A percentile compares a stretch with the other conserved stretches of the same genome.
These are phyloP conservation scores for Chrysochromulina tobinii DNA, from an alignment of 78 protist genomes.

Conservation along the genomic window DNA sequence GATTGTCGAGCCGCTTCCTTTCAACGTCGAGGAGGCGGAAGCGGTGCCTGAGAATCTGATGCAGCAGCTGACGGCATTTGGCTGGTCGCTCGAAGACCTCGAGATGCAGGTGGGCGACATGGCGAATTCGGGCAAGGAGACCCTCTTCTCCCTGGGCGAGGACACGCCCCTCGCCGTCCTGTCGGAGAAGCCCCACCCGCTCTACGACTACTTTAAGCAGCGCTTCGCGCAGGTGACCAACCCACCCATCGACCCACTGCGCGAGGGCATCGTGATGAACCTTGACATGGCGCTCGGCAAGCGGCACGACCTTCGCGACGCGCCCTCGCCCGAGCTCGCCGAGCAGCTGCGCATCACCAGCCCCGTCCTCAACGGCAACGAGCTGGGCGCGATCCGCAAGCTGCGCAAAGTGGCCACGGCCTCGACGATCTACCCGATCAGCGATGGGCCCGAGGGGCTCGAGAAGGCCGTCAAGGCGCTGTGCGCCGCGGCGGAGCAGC, in stretches of 20 bases:
- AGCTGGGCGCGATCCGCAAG: slow-evolving; percentile 39
- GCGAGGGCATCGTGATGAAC: slow-evolving; percentile 80
- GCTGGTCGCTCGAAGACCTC: slow-evolving; percentile 77
- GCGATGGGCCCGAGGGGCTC: slow-evolving; percentile 49
- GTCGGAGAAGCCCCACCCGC: slow-evolving; percentile 61
- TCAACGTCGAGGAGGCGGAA: neutral
- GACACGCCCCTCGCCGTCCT: slow-evolving; percentile 81
- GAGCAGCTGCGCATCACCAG: neutral
- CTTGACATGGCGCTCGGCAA: slow-evolving; percentile 58
- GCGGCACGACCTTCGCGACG: neutral
- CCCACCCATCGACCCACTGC: slow-evolving; percentile 91
- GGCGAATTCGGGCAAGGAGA: slow-evolving; percentile 38
- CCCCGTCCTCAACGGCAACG: slow-evolving; percentile 14
- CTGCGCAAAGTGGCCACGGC: neutral
- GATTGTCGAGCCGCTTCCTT: neutral
- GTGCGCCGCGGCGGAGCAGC: slow-evolving; percentile 43
- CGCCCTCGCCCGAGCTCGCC: neutral
- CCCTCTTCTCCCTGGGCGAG: slow-evolving; percentile 83
- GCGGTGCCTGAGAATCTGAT: neutral
- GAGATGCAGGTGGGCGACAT: slow-evolving; percentile 58
- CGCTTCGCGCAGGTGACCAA: slow-evolving; percentile 86
- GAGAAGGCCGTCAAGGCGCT: slow-evolving; percentile 47
- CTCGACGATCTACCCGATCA: slow-evolving; percentile 60
- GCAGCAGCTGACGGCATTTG: slow-evolving; percentile 54
- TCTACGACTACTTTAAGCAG: slow-evolving; percentile 88